Base-by-base conservation (phyloP, 2,329 filamentous ascomycete species). In the Fusarium ambrosium region DNA sequence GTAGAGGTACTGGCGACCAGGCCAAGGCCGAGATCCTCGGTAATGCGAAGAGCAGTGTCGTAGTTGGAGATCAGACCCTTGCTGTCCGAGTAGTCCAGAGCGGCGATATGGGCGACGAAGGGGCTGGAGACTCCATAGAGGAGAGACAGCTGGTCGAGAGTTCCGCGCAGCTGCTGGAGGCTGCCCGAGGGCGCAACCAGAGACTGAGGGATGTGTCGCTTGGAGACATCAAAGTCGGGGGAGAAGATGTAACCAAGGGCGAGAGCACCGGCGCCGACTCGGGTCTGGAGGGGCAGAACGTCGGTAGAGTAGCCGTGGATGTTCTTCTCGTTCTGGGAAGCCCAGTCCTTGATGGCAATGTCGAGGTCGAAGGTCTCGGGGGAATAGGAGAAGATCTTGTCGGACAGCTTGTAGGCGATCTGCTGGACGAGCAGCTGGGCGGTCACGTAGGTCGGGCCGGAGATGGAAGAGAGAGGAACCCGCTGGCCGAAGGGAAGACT, bases 201-300 rank as follows among this genome's bases (percentile, higher is more conserved):
- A 18, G 94, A 92, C 88, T 99, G 97, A 4, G 97, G 96, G 68
- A 98, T 92, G 81, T 97, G 92, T 77, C 95, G 92, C 89, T 97
- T 98, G 86, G 90, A 91, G 79, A 98, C 85, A 82, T 98, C 95
- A 80, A 98, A 98, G 85, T 99, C 97, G 80, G 95, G 94, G 71
- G 95, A 98, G 88, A 98, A 99, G 82, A 98, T 94, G 86, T 99
- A 99, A 67, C 97, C 97, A 59, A 99, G 89, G 24, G 97, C 95
- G 81, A 98, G 93, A 75, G 94, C 92, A 66, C 96, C 97, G 63
- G 97, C 97, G 69, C 97, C 97, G 66, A 93, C 91, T 64, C 97
- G 90, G 51, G 95, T 97, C 87, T 99, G 93, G 80, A 98, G 91
- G 27, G 93, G 86, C 70, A 95, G 89, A 56, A 98, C 91, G 16